These are phyloP conservation scores for Colletotrichum orchidophilum DNA, from an alignment of 2,329 filamentous ascomycete genomes.

Conservation along the genomic window DNA sequence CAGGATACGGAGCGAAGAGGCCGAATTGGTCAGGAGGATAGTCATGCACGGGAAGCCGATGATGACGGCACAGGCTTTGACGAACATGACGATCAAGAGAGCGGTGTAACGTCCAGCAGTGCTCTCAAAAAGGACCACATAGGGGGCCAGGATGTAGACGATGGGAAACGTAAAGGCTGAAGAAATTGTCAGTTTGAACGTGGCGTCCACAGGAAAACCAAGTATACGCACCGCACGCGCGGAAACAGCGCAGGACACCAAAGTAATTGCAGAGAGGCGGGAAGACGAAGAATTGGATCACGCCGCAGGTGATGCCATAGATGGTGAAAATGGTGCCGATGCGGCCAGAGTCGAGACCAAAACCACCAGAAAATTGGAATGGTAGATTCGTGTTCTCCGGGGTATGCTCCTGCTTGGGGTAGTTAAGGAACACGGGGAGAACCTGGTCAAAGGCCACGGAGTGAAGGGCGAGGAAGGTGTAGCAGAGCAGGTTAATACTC, in stretches of 20 bases:
- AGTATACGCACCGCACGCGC: slow-evolving; percentile 60
- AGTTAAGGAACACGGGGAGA: slow-evolving; percentile 88
- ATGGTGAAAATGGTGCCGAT: slow-evolving; percentile 89
- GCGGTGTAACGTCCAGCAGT: slow-evolving; percentile 61
- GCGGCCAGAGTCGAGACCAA: slow-evolving; percentile 74
- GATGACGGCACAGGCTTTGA: slow-evolving; percentile 80
- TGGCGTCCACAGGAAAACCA: neutral
- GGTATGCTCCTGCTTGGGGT: slow-evolving; percentile 67
- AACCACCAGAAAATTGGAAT: slow-evolving; percentile 85
- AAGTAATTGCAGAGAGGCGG: slow-evolving; percentile 77
- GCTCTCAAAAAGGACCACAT: slow-evolving; percentile 71
- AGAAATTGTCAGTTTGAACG: neutral
- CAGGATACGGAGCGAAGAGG: slow-evolving; percentile 83
- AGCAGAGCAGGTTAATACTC: slow-evolving; percentile 77
- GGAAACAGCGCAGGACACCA: slow-evolving; percentile 80
- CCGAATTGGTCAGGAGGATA: slow-evolving; percentile 89
- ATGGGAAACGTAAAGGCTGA: slow-evolving; percentile 73
- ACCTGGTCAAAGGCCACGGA: slow-evolving; percentile 87
- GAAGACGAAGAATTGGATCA: slow-evolving; percentile 89
- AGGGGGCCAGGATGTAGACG: slow-evolving; percentile 84
- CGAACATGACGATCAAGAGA: slow-evolving; percentile 74
- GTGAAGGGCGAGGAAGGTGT: slow-evolving; percentile 84
- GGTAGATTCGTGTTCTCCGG: slow-evolving; percentile 71
- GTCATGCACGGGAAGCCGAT: slow-evolving; percentile 90
- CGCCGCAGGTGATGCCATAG: slow-evolving; percentile 81